phyloP scores from a whole-genome alignment of 306 rosid genomes.

The Lathyrus tuberosus region DNA sequence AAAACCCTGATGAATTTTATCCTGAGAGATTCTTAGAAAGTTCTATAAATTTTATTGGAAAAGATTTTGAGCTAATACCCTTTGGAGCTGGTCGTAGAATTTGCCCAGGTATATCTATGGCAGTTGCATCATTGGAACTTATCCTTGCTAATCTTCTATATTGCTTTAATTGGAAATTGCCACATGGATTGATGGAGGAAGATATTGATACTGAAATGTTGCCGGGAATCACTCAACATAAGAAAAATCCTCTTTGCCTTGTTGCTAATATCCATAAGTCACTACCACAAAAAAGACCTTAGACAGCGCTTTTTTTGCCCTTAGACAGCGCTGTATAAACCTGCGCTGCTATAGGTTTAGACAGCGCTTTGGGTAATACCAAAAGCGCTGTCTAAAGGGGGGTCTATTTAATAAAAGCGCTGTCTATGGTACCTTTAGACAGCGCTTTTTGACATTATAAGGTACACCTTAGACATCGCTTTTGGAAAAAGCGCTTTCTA shows the following conservation, averaged over 20 bases:
- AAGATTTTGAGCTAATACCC: slow-evolving; percentile 9
- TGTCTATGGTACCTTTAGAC: no score
- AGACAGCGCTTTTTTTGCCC: no score
- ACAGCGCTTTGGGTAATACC: no score
- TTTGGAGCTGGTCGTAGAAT: slow-evolving; percentile 22
- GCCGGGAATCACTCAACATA: slow-evolving; percentile 6
- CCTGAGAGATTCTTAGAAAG: not conserved
- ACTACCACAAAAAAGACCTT: no score
- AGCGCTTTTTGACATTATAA: no score
- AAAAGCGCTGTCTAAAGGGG: no score
- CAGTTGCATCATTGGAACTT: not conserved
- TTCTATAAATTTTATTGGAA: slow-evolving; percentile 1
- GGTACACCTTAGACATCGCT: no score
- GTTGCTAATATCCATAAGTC: no score
- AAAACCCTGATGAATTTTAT: not conserved
- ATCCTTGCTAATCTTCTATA: not conserved
- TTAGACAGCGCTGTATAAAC: no score
- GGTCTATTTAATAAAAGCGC: no score
- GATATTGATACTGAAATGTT: slow-evolving; percentile 7
- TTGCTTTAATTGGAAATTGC: not conserved
- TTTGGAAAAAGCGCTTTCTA: no score
- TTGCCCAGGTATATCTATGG: slow-evolving; percentile 1
- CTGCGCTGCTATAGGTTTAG: no score
- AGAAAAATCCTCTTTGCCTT: not conserved
- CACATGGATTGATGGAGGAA: not conserved